Conservation (phyloP, 495 filamentous ascomycete species). For the Penicillium paxilli region DNA sequence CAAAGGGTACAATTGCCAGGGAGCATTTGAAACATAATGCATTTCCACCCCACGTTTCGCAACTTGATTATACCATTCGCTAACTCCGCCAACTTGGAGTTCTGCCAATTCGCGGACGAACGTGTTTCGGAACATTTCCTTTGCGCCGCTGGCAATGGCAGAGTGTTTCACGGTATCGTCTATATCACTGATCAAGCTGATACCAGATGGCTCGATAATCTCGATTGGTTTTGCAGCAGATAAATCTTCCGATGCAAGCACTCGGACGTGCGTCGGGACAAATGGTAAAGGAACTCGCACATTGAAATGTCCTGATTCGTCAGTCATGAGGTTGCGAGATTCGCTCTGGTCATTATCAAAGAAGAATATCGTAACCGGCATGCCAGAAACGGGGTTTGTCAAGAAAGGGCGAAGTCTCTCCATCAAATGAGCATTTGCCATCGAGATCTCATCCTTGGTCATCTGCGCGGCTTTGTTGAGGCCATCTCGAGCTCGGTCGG, state of each 20-base stretch:
- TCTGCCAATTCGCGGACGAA: constrained; percentile 85
- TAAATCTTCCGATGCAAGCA: constrained; percentile 82
- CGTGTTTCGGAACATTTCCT: constrained; percentile 93
- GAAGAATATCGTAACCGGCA: constrained; percentile 87
- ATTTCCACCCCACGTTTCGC: constrained; percentile 77
- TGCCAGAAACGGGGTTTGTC: constrained; percentile 69
- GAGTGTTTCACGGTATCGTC: constrained; percentile 98
- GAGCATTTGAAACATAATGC: constrained; percentile 92
- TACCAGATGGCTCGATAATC: constrained; percentile 74
- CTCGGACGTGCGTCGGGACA: constrained; percentile 81
- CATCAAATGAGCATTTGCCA: constrained; percentile 85
- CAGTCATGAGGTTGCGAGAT: constrained; percentile 75
- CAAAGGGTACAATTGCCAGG: constrained; percentile 93
- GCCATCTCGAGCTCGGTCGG: constrained; percentile 12
- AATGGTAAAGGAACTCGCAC: constrained; percentile 80
- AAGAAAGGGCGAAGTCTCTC: constrained; percentile 85
- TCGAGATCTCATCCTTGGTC: constrained; percentile 69
- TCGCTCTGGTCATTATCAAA: constrained; percentile 78
- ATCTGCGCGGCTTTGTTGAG: constrained; percentile 54
- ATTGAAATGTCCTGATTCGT: constrained; percentile 84
- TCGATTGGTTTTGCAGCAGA: constrained; percentile 74
- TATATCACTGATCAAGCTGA: constrained; percentile 96
- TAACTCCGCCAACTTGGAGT: constrained; percentile 80
- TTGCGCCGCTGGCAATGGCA: constrained; percentile 78
- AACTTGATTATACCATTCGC: constrained; percentile 81